Evolutionary conservation across 1,139 yeast species (phyloP).

Genomic region (Debaryomyces robertsiae): DNA sequence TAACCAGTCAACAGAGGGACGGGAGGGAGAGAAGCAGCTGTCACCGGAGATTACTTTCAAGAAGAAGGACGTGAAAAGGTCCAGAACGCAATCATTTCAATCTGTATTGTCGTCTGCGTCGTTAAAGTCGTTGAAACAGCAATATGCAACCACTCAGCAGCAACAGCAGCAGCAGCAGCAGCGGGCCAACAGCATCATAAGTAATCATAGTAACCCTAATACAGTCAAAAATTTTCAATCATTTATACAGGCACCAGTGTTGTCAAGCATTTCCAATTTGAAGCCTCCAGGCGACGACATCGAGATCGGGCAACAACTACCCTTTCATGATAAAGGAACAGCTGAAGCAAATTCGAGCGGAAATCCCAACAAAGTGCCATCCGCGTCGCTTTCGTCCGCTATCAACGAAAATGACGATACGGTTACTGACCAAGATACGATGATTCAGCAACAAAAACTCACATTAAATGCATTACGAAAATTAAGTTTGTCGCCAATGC

Average conservation of each 20-base stretch:
- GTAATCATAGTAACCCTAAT: constrained; percentile 17
- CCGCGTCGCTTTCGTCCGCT: constrained; percentile 4
- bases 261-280: constrained; percentile 41
- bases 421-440: constrained; percentile 37
- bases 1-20: not conserved
- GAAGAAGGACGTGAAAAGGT: constrained; percentile 53
- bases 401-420: constrained; percentile 19
- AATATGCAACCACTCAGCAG: constrained; percentile 16
- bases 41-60: constrained; percentile 38
- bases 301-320: constrained; percentile 48
- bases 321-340: constrained; percentile 33
- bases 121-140: constrained; percentile 48
- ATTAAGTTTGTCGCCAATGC: constrained; percentile 47
- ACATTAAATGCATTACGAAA: constrained; percentile 51
- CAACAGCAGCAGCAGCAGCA: constrained; percentile 13
- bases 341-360: constrained; percentile 5
- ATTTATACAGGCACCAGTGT: constrained; percentile 51
- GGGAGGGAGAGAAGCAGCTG: not conserved
- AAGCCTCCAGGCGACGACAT: constrained; percentile 31
- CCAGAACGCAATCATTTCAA: constrained; percentile 63
- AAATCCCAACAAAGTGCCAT: constrained; percentile 9
- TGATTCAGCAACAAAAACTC: constrained; percentile 44
- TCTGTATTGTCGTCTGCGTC: constrained; percentile 66
- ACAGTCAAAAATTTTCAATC: constrained; percentile 45
- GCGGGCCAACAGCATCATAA: constrained; percentile 30